Conservation (phyloP, 2,329 filamentous ascomycete genomes). For the Sporothrix euskadiensis region DNA sequence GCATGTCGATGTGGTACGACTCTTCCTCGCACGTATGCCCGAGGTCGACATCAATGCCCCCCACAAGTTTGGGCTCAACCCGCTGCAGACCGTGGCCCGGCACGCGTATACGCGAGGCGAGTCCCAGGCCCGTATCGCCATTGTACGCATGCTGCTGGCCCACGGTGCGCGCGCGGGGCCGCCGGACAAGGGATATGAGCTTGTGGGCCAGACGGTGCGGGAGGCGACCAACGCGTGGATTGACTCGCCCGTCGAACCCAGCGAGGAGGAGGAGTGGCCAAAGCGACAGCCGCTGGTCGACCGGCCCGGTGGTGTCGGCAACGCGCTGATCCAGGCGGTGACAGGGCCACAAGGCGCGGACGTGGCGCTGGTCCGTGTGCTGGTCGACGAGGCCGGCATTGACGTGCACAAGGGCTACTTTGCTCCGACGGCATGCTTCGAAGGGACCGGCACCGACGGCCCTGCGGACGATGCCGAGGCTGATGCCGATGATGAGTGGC, state of each 20-base stretch:
- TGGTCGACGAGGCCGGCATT: background rate
- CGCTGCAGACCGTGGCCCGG: background rate
- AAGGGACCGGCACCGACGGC: background rate
- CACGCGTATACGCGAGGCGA: background rate
- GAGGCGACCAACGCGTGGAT: background rate
- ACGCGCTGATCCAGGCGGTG: background rate
- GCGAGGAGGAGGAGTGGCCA: background rate
- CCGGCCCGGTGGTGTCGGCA: background rate
- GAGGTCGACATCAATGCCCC: background rate
- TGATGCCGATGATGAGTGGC: background rate
- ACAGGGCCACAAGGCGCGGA: background rate
- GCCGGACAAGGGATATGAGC: background rate
- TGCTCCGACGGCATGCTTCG: background rate
- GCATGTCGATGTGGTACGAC: background rate
- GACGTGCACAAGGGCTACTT: background rate
- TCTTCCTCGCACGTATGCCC: background rate
- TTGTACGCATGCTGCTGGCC: background rate
- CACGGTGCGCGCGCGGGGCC: background rate
- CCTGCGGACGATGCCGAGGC: background rate
- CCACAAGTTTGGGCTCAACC: background rate
- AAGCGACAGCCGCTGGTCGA: background rate
- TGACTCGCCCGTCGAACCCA: background rate
- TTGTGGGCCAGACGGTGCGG: background rate
- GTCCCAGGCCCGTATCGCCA: background rate
- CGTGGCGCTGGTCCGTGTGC: background rate